Conservation (phyloP, 2,329 filamentous ascomycete species). For the Aspergillus nomiae region DNA sequence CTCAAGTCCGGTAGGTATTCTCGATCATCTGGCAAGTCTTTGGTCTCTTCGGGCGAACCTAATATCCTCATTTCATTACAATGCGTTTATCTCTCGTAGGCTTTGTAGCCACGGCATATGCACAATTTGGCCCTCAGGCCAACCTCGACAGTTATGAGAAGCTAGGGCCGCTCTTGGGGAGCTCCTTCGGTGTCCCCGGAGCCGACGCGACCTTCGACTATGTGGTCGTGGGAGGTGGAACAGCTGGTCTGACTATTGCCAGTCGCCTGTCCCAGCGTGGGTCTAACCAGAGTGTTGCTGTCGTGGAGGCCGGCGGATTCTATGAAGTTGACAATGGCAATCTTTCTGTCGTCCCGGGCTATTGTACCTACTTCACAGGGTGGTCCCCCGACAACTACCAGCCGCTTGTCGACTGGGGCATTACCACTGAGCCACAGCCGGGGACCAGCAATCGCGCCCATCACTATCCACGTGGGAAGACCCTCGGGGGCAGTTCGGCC, state of each 20-base stretch:
- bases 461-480: constrained; percentile 32
- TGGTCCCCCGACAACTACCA: constrained; percentile 24
- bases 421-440: constrained; percentile 25
- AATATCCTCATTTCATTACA: background rate
- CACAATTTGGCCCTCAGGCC: constrained; percentile 9
- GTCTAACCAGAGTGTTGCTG: constrained; percentile 26
- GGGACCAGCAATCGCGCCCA: constrained; percentile 11
- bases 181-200: constrained; percentile 17
- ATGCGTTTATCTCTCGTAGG: constrained; percentile 8
- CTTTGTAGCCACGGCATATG: constrained; percentile 5
- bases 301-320: constrained; percentile 36
- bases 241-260: constrained; percentile 27
- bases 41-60: background rate
- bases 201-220: constrained; percentile 28
- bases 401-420: constrained; percentile 30
- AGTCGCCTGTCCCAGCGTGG: constrained; percentile 25
- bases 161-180: constrained; percentile 19
- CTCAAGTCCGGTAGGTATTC: background rate
- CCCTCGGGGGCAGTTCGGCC: constrained; percentile 27
- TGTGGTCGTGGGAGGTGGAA: constrained; percentile 30
- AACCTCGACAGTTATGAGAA: constrained; percentile 24
- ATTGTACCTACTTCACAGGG: constrained; percentile 23
- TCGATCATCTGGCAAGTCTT: background rate
- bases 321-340: constrained; percentile 39
- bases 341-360: constrained; percentile 27